phyloP scores from a whole-genome alignment of 495 filamentous ascomycete species.

The Choiromyces venosus region DNA sequence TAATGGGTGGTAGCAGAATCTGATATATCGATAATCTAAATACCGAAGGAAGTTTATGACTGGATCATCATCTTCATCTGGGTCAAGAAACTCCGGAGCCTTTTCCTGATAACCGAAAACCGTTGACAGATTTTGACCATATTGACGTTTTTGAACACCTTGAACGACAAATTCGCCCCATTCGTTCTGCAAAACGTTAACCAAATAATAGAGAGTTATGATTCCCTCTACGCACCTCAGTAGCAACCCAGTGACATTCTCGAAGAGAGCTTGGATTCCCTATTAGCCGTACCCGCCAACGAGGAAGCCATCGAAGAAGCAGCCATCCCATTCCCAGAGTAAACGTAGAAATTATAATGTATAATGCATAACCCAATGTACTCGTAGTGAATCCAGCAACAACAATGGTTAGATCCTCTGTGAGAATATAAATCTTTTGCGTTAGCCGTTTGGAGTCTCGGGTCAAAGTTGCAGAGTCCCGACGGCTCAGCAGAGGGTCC shows the following conservation, averaged over 20 bases:
- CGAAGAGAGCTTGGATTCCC: conserved; percentile 62
- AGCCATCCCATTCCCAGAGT: conserved; percentile 77
- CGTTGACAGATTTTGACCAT: conserved; percentile 76
- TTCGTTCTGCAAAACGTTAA: conserved; percentile 55
- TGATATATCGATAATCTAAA: conserved; percentile 87
- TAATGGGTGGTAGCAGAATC: conserved; percentile 82
- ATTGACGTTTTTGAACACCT: conserved; percentile 57
- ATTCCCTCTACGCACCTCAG: conserved; percentile 55
- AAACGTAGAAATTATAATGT: conserved; percentile 60
- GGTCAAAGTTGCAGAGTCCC: conserved; percentile 57
- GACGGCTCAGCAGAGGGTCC: conserved; percentile 65
- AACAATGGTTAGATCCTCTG: conserved; percentile 88
- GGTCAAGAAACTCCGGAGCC: conserved; percentile 43
- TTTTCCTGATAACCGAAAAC: conserved; percentile 64
- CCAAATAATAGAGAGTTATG: neutral
- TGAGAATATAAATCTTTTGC: conserved; percentile 88
- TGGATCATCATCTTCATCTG: conserved; percentile 83
- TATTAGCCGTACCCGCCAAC: conserved; percentile 71
- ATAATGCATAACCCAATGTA: conserved; percentile 58
- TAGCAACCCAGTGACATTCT: conserved; percentile 81
- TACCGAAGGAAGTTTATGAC: conserved; percentile 63
- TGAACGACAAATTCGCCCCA: conserved; percentile 85
- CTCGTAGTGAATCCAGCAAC: conserved; percentile 85
- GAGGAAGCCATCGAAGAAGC: conserved; percentile 80
- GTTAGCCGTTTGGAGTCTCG: conserved; percentile 55